Evolutionary conservation across 2,329 filamentous ascomycete species (phyloP).

Genomic region (Bimuria novae-zelandiae): DNA sequence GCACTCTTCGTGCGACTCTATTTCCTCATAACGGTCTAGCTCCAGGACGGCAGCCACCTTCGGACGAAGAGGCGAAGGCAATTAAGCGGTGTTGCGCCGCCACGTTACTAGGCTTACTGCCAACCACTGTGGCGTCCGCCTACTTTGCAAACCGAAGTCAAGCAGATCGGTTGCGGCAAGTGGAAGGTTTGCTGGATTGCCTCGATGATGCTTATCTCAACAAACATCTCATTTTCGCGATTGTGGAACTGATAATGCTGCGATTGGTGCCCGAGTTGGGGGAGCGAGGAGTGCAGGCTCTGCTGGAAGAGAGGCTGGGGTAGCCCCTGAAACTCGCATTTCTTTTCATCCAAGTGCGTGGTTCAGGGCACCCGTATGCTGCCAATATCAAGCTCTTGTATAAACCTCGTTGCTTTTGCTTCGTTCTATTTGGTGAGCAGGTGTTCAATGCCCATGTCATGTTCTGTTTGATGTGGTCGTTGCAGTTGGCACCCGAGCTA

Average conservation of each 20-base stretch:
- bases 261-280: slow-evolving; percentile 82
- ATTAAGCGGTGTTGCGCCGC: slow-evolving; percentile 71
- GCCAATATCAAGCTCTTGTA: slow-evolving; percentile 11
- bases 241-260: slow-evolving; percentile 81
- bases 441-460: neutral
- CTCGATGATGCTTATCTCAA: slow-evolving; percentile 88
- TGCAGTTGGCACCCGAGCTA: slow-evolving; percentile 9
- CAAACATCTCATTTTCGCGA: slow-evolving; percentile 82
- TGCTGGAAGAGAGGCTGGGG: slow-evolving; percentile 73
- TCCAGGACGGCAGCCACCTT: slow-evolving; percentile 63
- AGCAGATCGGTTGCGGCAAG: slow-evolving; percentile 64
- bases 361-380: slow-evolving; percentile 10
- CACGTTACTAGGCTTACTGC: slow-evolving; percentile 57
- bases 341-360: slow-evolving; percentile 12
- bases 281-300: slow-evolving; percentile 70
- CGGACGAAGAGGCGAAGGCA: slow-evolving; percentile 62
- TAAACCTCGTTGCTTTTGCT: slow-evolving; percentile 3
- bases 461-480: neutral
- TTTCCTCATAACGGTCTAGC: slow-evolving; percentile 85
- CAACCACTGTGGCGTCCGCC: slow-evolving; percentile 45
- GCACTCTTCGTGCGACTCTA: slow-evolving; percentile 73
- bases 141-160: slow-evolving; percentile 39
- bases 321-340: slow-evolving; percentile 27
- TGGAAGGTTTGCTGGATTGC: slow-evolving; percentile 67
- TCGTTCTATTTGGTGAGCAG: neutral